Evolutionary conservation across 306 rosid genomes (phyloP), one percentile per base, ranked within the genome.

Genomic region (Herpetospermum pedunculosum): DNA sequence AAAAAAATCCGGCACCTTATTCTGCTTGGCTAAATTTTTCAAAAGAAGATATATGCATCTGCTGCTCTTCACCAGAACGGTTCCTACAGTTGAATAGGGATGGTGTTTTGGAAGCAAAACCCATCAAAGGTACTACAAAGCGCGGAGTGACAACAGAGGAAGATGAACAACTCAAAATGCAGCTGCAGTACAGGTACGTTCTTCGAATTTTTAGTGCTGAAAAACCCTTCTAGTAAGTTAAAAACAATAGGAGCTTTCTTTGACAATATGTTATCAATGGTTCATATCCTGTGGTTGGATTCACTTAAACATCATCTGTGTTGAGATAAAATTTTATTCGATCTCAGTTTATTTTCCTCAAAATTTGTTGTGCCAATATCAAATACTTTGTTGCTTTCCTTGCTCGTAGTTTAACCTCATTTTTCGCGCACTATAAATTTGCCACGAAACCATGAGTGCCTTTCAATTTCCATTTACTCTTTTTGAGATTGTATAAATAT

Each of bases 51-150:
- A 79, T 91, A 44, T 78, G 82, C 62, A 83, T 95, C 54, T 95
- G 99, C 80, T 91, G 96, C 79, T 95, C 99, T 76, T 95, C 97
- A 28, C 99, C 99, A 4, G 99, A 95, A 88, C 84, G 97, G 84
- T 95, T 95, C 83, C 78, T 95, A 62, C 87, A 83, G 83, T 79
- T 95, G 84, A 91, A 91, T 78, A 81, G 88, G 76, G 81, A 82
- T 74, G 90, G 85, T 32, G 46, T 85, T 6, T 88, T 95, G 76
- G 99, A 95, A 88, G 97, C 99, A 34, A 95, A 95, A 79, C 99
- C 99, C 75, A 95, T 95, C 49, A 95, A 95, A 84, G 99, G 99
- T 52, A 95, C 99, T 3, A 19, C 87, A 81, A 88, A 94, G 79
- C 97, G 99, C 29, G 99, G 99, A 41, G 75, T 81, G 46, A 91